Evolutionary conservation across 306 rosid species (phyloP), one percentile per base, ranked within the genome.

Genomic region (Spatholobus suberectus): DNA sequence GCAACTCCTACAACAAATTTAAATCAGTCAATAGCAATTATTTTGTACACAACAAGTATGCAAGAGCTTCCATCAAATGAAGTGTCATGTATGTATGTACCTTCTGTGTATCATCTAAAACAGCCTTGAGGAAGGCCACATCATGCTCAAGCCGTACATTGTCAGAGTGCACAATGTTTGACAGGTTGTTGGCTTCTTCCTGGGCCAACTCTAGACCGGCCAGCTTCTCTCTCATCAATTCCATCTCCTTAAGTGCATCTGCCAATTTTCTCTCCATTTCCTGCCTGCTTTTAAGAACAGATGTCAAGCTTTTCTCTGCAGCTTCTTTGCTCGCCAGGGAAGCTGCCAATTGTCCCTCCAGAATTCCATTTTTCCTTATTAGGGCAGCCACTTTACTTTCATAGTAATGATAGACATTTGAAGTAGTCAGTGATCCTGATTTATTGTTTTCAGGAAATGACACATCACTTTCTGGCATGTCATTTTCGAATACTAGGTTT

Each of bases 91-190:
- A 87, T 8, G 46, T 47, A 26, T 67, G 40, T 83, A 95, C 98
- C 98, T 95, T 95, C 77, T 93, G 98, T 0, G 97, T 95, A 78
- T 95, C 98, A 67, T 95, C 98, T 80, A 91, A 85, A 59, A 95
- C 97, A 35, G 97, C 98, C 88, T 95, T 95, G 87, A 95, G 98
- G 82, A 95, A 95, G 77, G 98, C 98, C 86, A 95, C 97, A 43
- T 95, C 97, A 46, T 93, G 98, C 86, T 95, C 97, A 2, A 95
- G 97, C 81, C 98, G 84, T 27, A 95, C 95, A 9, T 95, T 95
- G 89, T 95, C 98, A 29, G 97, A 91, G 69, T 95, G 97, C 78
- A 93, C 97, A 32, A 91, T 89, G 75, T 89, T 95, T 10, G 98
- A 93, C 71, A 93, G 89, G 87, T 81, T 93, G 87, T 91, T 93